Evolutionary conservation across 176 grass and related monocot genomes (phyloP), one percentile per base, ranked within the genome.

Genomic region (Triticum dicoccoides): DNA sequence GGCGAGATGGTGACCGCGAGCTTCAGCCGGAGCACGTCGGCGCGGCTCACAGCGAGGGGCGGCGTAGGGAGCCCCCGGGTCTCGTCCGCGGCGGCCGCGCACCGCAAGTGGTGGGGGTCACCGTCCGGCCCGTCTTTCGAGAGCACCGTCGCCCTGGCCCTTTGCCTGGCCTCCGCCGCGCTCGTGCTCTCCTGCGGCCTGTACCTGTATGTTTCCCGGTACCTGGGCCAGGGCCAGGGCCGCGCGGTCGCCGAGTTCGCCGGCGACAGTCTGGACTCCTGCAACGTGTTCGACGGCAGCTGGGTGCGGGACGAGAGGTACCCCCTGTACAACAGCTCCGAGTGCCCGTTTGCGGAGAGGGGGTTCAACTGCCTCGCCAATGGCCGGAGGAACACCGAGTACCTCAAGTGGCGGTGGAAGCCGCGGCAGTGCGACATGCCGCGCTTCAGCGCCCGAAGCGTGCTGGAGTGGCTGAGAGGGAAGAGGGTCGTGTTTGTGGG

Each of bases 361-460:
- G 97, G 94, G 1, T 98, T 98, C 87, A 93, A 96, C 85, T 98
- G 97, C 80, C 91, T 96, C 10, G 91, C 93, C 82, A 98, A 96
- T 35, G 97, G 97, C 59, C 89, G 94, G 84, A 89, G 88, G 84
- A 94, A 91, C 78, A 90, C 63, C 21, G 91, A 91, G 66, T 98
- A 96, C 76, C 89, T 94, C 29, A 98, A 96, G 76, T 96, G 97
- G 97, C 93, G 94, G 79, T 98, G 97, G 97, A 96, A 96, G 86
- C 97, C 92, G 4, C 81, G 86, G 85, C 32, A 79, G 4, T 98
- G 97, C 39, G 85, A 96, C 34, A 44, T 98, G 76, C 92, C 90
- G 1, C 67, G 84, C 34, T 96, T 96, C 87, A 76, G 88, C 74
- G 92, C 85, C 8, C 72, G 47, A 3, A 76, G 76, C 49, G 65